A percentile compares a stretch with the other conserved stretches of the same genome.
Evolutionary conservation across 2,329 filamentous ascomycete species (phyloP).

Genomic region (Diaporthe nobilis): DNA sequence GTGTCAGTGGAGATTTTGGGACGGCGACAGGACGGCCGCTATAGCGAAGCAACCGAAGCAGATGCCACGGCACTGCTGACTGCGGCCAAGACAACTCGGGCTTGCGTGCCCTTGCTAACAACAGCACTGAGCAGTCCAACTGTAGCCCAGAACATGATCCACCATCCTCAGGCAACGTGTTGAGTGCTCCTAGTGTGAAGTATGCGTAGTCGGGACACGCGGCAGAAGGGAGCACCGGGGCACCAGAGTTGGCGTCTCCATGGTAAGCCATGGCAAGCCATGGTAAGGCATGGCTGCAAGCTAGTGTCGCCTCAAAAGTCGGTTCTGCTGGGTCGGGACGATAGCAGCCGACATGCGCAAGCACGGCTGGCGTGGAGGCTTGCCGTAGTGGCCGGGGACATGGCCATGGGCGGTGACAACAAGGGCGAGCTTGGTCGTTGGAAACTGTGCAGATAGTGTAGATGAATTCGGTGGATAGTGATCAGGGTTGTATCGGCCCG

Average conservation of each 20-base stretch:
- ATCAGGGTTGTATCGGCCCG: constrained; percentile 24
- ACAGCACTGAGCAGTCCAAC: neutral
- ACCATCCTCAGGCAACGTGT: neutral
- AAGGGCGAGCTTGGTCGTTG: neutral
- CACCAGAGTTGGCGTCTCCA: neutral
- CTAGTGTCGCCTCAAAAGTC: constrained; percentile 3
- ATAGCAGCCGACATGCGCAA: neutral
- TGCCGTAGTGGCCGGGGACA: neutral
- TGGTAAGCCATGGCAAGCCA: neutral
- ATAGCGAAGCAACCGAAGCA: neutral
- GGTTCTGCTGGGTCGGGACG: neutral
- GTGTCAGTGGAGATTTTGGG: neutral
- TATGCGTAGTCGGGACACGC: neutral
- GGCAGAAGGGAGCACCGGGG: neutral
- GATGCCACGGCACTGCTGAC: neutral
- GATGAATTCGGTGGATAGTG: neutral
- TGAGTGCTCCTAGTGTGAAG: constrained; percentile 8
- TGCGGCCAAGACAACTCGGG: neutral
- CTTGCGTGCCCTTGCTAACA: neutral
- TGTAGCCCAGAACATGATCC: neutral
- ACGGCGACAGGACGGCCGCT: neutral
- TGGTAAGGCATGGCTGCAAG: neutral
- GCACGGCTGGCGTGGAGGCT: neutral
- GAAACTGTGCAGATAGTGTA: neutral
- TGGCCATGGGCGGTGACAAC: neutral